Conservation (phyloP, 208 protist species). For the Balamuthia mandrillaris region DNA sequence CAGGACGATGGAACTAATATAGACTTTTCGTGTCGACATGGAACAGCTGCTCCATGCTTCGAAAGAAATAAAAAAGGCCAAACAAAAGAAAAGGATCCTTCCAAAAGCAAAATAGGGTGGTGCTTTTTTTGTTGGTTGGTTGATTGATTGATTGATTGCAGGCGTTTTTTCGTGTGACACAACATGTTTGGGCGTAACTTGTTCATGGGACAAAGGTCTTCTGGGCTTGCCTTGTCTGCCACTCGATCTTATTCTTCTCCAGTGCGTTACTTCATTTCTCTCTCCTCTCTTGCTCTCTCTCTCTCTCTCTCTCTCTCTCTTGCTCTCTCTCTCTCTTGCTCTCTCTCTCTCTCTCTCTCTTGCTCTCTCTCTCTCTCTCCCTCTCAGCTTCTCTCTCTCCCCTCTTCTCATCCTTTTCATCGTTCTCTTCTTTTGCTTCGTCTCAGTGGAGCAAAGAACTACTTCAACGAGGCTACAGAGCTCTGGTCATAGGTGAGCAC, state of each 20-base stretch:
- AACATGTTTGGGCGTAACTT: no score
- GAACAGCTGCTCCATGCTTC: neutral
- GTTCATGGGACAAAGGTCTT: no score
- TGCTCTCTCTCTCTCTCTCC: neutral
- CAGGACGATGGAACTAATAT: neutral
- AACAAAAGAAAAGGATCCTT: neutral
- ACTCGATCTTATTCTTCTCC: no score
- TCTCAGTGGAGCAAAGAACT: no score
- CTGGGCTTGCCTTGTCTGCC: no score
- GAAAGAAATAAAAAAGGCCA: neutral
- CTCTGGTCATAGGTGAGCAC: conserved; percentile 22
- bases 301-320: neutral
- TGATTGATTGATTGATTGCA: no score
- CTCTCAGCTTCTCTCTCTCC: conserved; percentile 15
- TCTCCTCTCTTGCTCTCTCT: neutral
- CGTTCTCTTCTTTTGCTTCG: no score
- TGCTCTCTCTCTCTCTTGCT: neutral
- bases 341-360: neutral
- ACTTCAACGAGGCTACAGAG: neutral
- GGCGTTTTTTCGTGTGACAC: no score
- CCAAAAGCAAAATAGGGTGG: no score
- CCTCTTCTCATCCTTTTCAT: no score
- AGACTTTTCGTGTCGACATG: neutral
- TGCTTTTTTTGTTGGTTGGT: no score
- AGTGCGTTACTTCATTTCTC: no score